A percentile compares a stretch with the other conserved stretches of the same genome.
Conservation (phyloP, 169 alveolate species). For the Plasmodium adleri region DNA sequence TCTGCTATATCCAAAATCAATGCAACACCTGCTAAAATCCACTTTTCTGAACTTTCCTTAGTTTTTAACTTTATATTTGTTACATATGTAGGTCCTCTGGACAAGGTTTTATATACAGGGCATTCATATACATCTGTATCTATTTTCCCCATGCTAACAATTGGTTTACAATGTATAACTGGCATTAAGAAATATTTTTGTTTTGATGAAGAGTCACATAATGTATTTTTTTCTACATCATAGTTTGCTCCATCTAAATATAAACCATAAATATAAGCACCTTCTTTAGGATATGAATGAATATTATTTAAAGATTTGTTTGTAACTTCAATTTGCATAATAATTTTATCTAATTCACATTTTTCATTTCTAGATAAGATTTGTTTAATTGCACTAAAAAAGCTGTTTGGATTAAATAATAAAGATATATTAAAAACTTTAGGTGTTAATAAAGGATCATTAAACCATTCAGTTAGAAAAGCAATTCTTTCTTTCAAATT, state of each 20-base stretch:
- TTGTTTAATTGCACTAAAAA: constrained; percentile 97
- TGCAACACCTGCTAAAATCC: constrained; percentile 98
- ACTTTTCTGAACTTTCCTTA: constrained; percentile 93
- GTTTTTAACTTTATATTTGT: constrained; percentile 95
- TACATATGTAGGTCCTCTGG: constrained; percentile 94
- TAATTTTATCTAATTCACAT: constrained; percentile 94
- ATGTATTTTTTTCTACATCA: constrained; percentile 91
- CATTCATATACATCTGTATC: constrained; percentile 93
- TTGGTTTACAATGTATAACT: constrained; percentile 95
- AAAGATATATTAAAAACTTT: constrained; percentile 93
- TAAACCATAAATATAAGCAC: constrained; percentile 91
- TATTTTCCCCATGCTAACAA: constrained; percentile 83
- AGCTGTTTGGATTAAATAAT: constrained; percentile 95
- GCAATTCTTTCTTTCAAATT: constrained; percentile 93
- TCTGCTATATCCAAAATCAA: constrained; percentile 96
- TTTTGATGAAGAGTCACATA: constrained; percentile 95
- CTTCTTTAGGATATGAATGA: constrained; percentile 92
- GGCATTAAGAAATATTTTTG: constrained; percentile 96
- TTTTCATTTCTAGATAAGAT: constrained; percentile 92
- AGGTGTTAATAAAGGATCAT: constrained; percentile 93
- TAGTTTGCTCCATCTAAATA: constrained; percentile 94
- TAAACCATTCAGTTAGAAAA: constrained; percentile 93
- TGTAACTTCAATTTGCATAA: constrained; percentile 94
- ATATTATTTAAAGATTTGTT: constrained; percentile 92
- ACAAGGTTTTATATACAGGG: constrained; percentile 95